phyloP scores from a whole-genome alignment of 2,329 filamentous ascomycete species.

The Neopestalotiopsis sp. region DNA sequence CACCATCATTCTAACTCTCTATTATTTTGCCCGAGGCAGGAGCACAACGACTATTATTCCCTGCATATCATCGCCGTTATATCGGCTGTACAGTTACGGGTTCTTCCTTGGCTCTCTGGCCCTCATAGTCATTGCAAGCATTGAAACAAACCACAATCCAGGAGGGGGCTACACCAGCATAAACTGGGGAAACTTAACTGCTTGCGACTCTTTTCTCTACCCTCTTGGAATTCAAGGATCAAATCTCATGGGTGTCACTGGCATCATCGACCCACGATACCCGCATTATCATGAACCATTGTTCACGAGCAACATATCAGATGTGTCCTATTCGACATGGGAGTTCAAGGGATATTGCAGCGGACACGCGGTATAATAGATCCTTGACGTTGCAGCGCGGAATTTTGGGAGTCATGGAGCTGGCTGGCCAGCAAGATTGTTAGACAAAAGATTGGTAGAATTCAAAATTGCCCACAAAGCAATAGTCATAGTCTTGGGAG shows the following conservation, averaged over 20 bases:
- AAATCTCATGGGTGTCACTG: background rate
- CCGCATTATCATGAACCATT: too few relatives aligned
- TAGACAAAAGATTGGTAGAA: too few relatives aligned
- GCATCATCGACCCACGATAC: too few relatives aligned
- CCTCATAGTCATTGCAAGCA: background rate
- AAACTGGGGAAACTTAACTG: background rate
- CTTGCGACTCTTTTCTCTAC: background rate
- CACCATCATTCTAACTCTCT: constrained; percentile 19
- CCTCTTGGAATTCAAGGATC: background rate
- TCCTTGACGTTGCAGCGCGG: too few relatives aligned
- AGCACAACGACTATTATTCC: constrained; percentile 29
- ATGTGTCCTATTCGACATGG: too few relatives aligned
- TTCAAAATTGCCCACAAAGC: too few relatives aligned
- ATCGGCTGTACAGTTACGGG: constrained; percentile 28
- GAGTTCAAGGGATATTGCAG: too few relatives aligned
- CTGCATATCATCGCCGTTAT: constrained; percentile 30
- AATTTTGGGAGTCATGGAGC: too few relatives aligned
- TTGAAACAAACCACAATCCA: background rate
- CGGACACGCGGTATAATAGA: too few relatives aligned
- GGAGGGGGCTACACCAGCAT: background rate
- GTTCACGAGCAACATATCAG: too few relatives aligned
- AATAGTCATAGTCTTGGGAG: too few relatives aligned
- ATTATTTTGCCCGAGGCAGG: constrained; percentile 26
- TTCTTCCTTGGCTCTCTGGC: background rate
- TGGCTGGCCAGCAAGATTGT: too few relatives aligned